Evolutionary conservation across 2,329 filamentous ascomycete species (phyloP).

Genomic region (Aureobasidium subglaciale): DNA sequence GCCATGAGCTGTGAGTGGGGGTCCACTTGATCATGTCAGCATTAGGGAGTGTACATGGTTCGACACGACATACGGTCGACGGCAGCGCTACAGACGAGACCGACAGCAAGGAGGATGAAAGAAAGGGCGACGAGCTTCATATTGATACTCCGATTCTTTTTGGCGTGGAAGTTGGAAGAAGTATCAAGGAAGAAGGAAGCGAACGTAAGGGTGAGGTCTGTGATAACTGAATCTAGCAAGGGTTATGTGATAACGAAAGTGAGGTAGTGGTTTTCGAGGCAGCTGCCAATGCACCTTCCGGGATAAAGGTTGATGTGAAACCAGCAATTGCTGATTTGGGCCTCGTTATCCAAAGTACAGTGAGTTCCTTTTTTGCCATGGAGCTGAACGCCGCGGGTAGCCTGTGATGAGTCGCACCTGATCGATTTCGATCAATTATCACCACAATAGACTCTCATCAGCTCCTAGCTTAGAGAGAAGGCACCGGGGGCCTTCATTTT

Average conservation of each 20-base stretch:
- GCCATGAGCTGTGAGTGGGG: conserved; percentile 13
- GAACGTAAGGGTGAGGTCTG: background rate
- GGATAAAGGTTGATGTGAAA: background rate
- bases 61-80: background rate
- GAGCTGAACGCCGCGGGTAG: too few species aligned
- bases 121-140: background rate
- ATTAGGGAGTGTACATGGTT: background rate
- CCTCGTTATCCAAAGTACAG: background rate
- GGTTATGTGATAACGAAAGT: background rate
- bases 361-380: too few species aligned
- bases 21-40: background rate
- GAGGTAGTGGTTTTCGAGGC: background rate
- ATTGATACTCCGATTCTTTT: background rate
- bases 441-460: too few species aligned
- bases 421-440: too few species aligned
- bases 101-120: background rate
- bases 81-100: background rate
- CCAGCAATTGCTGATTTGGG: background rate
- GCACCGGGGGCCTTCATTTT: too few species aligned
- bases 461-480: too few species aligned
- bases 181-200: background rate
- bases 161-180: background rate
- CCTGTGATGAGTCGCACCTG: too few species aligned
- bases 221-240: too few species aligned
- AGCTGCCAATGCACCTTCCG: background rate